A percentile compares a stretch with the other conserved stretches of the same genome.
Conservation (phyloP, 202 grass and related monocot genomes). For the Carex sylvatica region DNA sequence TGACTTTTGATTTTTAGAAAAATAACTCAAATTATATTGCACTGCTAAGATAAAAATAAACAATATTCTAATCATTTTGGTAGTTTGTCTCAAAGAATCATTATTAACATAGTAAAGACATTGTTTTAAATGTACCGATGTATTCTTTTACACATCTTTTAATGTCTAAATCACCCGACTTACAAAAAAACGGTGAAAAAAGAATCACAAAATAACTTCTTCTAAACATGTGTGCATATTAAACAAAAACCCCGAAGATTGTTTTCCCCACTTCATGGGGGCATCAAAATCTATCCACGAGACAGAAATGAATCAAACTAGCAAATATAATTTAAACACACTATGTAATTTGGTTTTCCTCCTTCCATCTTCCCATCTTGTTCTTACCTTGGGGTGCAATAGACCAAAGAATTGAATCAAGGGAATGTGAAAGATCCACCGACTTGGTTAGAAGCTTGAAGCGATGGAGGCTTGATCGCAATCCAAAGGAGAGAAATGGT, state of each 20-base stretch:
- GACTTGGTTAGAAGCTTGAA: conserved; percentile 50
- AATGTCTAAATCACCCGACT: conserved; percentile 26
- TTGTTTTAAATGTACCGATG: conserved; percentile 27
- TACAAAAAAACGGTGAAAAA: conserved; percentile 33
- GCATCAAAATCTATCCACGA: conserved; percentile 18
- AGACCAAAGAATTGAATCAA: conserved; percentile 39
- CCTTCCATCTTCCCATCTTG: not conserved
- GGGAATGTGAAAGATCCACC: conserved; percentile 88
- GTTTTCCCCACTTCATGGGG: conserved; percentile 1
- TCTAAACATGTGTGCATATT: conserved; percentile 37
- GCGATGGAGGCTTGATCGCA: conserved; percentile 81
- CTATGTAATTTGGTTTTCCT: not conserved
- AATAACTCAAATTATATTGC: not conserved
- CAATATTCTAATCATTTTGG: not conserved
- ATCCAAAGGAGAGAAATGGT: conserved; percentile 91
- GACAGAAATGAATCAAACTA: conserved; percentile 27
- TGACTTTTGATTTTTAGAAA: not conserved
- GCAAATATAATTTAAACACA: conserved; percentile 21
- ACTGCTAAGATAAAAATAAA: not conserved
- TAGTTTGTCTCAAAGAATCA: conserved; percentile 27
- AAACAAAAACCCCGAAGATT: conserved; percentile 22
- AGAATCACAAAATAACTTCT: conserved; percentile 23
- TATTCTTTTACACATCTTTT: conserved; percentile 32
- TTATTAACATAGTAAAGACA: conserved; percentile 46
- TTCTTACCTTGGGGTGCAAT: conserved; percentile 18